Evolutionary conservation across 1,284 basidiomycete species (phyloP).

Genomic region (Irpex rosettiformis): DNA sequence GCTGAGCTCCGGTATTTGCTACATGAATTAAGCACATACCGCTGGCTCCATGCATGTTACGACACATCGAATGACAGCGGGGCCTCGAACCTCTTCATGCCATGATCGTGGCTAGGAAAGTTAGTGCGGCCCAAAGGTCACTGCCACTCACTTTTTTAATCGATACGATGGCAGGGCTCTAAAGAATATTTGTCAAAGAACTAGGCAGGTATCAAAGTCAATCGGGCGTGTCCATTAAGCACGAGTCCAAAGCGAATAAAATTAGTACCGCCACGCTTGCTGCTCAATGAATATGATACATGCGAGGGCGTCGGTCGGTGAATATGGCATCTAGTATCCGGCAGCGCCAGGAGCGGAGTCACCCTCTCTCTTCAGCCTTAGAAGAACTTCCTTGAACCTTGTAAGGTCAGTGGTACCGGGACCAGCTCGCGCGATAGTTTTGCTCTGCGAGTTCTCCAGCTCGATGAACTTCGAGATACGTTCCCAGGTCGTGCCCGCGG

Average conservation of each 20-base stretch:
- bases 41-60: too few species aligned
- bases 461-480: constrained; percentile 87
- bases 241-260: background rate
- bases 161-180: too few species aligned
- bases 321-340: constrained; percentile 61
- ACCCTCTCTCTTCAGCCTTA: constrained; percentile 85
- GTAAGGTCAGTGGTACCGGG: constrained; percentile 87
- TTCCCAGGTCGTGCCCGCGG: constrained; percentile 94
- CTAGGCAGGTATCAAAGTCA: too few species aligned
- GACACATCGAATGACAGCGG: too few species aligned
- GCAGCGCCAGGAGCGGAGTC: constrained; percentile 88
- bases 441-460: constrained; percentile 94
- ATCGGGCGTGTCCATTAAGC: too few species aligned
- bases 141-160: too few species aligned
- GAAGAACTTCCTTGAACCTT: constrained; percentile 88
- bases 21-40: too few species aligned
- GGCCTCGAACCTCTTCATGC: too few species aligned
- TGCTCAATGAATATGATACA: constrained; percentile 7
- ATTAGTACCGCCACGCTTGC: background rate
- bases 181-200: too few species aligned
- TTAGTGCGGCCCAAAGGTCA: too few species aligned
- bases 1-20: too few species aligned
- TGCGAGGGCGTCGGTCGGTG: background rate
- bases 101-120: too few species aligned
- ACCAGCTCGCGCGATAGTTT: constrained; percentile 87